Evolutionary conservation across 2,329 filamentous ascomycete genomes (phyloP), one percentile per base, ranked within the genome.

Genomic region (Claviceps spartinae): DNA sequence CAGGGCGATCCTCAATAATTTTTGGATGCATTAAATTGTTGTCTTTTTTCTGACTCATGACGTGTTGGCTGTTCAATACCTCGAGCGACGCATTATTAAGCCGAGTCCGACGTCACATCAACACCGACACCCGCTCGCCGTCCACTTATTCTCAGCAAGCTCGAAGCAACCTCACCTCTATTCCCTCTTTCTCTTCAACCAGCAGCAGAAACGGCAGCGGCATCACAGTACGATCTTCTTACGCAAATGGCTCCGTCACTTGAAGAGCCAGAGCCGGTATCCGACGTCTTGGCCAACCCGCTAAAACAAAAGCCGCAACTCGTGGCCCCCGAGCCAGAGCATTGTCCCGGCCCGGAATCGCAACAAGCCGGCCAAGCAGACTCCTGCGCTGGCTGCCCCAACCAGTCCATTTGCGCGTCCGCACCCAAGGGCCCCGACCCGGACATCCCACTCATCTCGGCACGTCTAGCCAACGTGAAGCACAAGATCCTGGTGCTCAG

Each of bases 401-500:
- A 98, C 72, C 90, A 98, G 72, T 75, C 82, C 47, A 95, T 98
- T 61, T 98, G 93, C 73, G 90, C 91, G 18, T 87, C 90, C 1
- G 86, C 90, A 1, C 90, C 91, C 22, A 96, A 96, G 69, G 93
- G 91, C 0, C 91, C 93, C 2, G 93, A 98, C 65, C 91, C 91
- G 0, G 93, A 98, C 67, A 87, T 97, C 46, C 83, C 89, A 3
- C 67, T 93, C 58, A 96, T 98, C 61, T 85, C 89, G 16, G 79
- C 84, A 52, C 86, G 91, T 4, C 82, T 98, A 3, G 76, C 83
- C 11, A 80, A 81, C 49, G 86, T 98, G 56, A 81, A 82, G 61
- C 91, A 97, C 72, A 97, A 97, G 69, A 85, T 98, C 53, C 78
- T 98, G 49, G 83, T 98, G 5, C 76, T 98, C 4, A 91, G 85